Evolutionary conservation across 768 basidiomycete genomes (phyloP).

Genomic region (Cyclocybe cylindracea): DNA sequence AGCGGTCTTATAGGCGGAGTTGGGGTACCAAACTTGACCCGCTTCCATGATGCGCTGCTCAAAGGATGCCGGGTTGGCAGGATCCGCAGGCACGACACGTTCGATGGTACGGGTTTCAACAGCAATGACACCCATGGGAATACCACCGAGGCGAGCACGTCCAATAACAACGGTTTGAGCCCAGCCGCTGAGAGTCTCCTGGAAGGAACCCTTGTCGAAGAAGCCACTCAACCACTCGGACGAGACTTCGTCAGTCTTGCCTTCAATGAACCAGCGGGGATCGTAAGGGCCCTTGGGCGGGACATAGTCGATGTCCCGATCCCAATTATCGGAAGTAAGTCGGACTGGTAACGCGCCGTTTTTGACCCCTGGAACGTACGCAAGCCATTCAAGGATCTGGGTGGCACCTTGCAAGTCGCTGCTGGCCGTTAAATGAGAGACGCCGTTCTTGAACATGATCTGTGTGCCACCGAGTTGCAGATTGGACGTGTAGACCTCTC

Average conservation of each 20-base stretch:
- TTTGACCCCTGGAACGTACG: constrained; percentile 87
- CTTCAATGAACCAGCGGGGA: constrained; percentile 97
- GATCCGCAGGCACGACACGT: constrained; percentile 95
- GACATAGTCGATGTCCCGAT: constrained; percentile 86
- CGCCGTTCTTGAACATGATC: constrained; percentile 99
- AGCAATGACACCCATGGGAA: constrained; percentile 97
- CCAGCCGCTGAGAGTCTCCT: constrained; percentile 98
- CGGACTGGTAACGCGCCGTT: constrained; percentile 81
- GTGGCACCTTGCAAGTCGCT: constrained; percentile 96
- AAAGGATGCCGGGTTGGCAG: constrained; percentile 94
- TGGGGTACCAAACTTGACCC: constrained; percentile 99
- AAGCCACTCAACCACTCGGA: constrained; percentile 85
- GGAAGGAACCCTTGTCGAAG: constrained; percentile 97
- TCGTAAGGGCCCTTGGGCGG: constrained; percentile 96
- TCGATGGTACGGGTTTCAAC: constrained; percentile 98
- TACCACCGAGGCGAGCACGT: constrained; percentile 93
- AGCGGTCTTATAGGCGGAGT: constrained; percentile 98
- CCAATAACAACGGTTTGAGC: constrained; percentile 98
- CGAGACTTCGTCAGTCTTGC: constrained; percentile 83
- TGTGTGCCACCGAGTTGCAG: constrained; percentile 99
- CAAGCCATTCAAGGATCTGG: constrained; percentile 92
- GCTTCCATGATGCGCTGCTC: constrained; percentile 99
- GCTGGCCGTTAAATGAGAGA: constrained; percentile 92
- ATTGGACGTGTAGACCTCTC: constrained; percentile 98
- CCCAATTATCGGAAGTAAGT: constrained; percentile 77